Evolutionary conservation across 2,329 filamentous ascomycete species (phyloP).

Genomic region (Phoma sp.): DNA sequence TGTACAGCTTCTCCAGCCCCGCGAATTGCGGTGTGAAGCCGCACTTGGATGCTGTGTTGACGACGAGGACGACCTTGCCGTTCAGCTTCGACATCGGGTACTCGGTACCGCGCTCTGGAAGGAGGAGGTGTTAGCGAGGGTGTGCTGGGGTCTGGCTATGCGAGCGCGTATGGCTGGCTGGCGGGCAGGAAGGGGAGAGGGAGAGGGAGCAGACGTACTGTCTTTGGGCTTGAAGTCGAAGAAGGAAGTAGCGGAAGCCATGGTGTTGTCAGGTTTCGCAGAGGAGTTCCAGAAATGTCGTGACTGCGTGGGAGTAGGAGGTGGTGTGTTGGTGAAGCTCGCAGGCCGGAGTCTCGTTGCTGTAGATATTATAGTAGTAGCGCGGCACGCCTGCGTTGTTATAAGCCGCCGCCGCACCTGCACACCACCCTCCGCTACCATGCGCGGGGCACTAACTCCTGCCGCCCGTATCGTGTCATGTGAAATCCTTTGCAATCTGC

Average conservation of each 20-base stretch:
- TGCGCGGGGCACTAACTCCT: slow-evolving; percentile 15
- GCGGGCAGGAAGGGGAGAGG: background rate
- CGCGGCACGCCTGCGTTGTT: background rate
- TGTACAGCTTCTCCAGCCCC: slow-evolving; percentile 89
- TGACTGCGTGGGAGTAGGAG: background rate
- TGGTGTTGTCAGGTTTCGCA: slow-evolving; percentile 47
- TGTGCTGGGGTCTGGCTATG: too few species aligned
- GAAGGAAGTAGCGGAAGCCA: slow-evolving; percentile 74
- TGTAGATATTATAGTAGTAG: background rate
- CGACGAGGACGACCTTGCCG: slow-evolving; percentile 91
- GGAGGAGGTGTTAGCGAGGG: slow-evolving; percentile 7
- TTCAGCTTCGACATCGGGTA: slow-evolving; percentile 74
- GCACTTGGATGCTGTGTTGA: slow-evolving; percentile 99
- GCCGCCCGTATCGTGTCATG: slow-evolving; percentile 19
- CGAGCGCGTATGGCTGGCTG: too few species aligned
- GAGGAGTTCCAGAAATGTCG: slow-evolving; percentile 5
- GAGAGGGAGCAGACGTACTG: slow-evolving; percentile 61
- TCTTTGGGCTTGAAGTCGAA: slow-evolving; percentile 86
- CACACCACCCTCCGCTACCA: background rate
- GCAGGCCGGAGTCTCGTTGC: background rate
- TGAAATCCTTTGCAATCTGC: slow-evolving; percentile 8
- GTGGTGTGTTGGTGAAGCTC: background rate
- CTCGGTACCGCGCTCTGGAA: slow-evolving; percentile 72
- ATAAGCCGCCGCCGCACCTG: slow-evolving; percentile 5
- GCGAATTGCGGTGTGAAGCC: slow-evolving; percentile 97